These are phyloP conservation scores for Cordyceps cicadae DNA, from an alignment of 2,329 filamentous ascomycete species.

Conservation along the genomic window DNA sequence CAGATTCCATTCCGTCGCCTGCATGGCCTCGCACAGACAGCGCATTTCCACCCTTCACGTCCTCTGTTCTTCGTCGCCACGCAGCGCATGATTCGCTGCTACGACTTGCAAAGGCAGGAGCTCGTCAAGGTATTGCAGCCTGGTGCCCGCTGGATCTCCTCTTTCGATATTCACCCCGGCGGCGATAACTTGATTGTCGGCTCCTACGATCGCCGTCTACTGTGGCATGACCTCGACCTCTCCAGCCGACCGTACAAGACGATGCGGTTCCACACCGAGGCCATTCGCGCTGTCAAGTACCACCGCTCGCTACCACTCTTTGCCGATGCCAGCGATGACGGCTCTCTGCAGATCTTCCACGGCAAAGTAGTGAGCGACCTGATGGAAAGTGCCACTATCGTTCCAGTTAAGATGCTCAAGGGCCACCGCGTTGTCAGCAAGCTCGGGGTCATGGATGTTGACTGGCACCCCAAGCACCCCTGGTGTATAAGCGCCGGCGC, in stretches of 20 bases:
- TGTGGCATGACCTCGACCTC: conserved; percentile 96
- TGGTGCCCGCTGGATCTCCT: conserved; percentile 87
- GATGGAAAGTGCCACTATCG: conserved; percentile 94
- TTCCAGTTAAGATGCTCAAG: conserved; percentile 86
- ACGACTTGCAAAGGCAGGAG: conserved; percentile 86
- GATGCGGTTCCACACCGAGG: conserved; percentile 86
- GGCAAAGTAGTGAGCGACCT: conserved; percentile 90
- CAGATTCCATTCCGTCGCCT: conserved; percentile 82
- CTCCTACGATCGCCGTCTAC: conserved; percentile 83
- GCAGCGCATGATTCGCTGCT: conserved; percentile 84
- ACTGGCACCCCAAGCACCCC: conserved; percentile 91
- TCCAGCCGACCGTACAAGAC: conserved; percentile 91
- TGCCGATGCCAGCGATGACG: conserved; percentile 91
- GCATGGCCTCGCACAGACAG: conserved; percentile 72
- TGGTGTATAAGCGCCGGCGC: conserved; percentile 94
- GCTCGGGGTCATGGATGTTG: conserved; percentile 83
- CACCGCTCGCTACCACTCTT: conserved; percentile 80
- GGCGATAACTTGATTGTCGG: conserved; percentile 93
- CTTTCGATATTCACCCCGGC: conserved; percentile 84
- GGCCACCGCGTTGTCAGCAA: conserved; percentile 83
- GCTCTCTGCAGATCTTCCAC: conserved; percentile 91
- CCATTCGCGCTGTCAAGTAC: conserved; percentile 81
- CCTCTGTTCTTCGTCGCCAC: conserved; percentile 95
- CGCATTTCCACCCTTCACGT: conserved; percentile 88
- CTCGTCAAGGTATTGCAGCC: conserved; percentile 90